Percentiles rank a stretch among this genome's conserved stretches.
Evolutionary conservation across 1,139 yeast genomes (phyloP).

Genomic region (Pichia sp.): DNA sequence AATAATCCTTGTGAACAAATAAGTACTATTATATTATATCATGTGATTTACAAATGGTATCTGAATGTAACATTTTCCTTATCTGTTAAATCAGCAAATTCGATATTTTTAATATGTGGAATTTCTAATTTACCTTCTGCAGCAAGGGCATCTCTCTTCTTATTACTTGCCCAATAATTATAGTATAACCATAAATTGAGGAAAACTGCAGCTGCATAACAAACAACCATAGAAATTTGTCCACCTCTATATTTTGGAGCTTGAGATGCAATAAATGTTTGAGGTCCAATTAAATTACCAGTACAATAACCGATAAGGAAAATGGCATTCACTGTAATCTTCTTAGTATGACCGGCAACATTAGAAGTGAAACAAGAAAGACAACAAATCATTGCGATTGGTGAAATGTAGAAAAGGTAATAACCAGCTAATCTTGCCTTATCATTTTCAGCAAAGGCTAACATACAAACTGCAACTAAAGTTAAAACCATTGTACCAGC

Average conservation of each 20-base stretch:
- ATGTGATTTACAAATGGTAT: slow-evolving; percentile 27
- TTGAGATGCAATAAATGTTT: slow-evolving; percentile 37
- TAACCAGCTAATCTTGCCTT: slow-evolving; percentile 40
- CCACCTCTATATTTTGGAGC: slow-evolving; percentile 42
- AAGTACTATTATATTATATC: too few species aligned
- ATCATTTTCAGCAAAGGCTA: slow-evolving; percentile 38
- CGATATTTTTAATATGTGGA: slow-evolving; percentile 30
- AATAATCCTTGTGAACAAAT: too few species aligned
- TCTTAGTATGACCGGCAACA: slow-evolving; percentile 46
- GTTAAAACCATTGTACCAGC: slow-evolving; percentile 33
- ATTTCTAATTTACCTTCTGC: slow-evolving; percentile 23
- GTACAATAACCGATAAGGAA: slow-evolving; percentile 51
- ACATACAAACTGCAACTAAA: slow-evolving; percentile 38
- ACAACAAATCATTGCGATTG: slow-evolving; percentile 35
- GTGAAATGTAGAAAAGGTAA: slow-evolving; percentile 28
- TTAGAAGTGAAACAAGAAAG: slow-evolving; percentile 42
- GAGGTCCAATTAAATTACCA: slow-evolving; percentile 59
- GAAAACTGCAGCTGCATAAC: slow-evolving; percentile 19
- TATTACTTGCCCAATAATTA: slow-evolving; percentile 25
- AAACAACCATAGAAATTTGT: slow-evolving; percentile 30
- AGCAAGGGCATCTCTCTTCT: slow-evolving; percentile 24
- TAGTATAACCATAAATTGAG: slow-evolving; percentile 18
- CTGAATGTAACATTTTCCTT: slow-evolving; percentile 41
- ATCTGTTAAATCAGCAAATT: slow-evolving; percentile 47
- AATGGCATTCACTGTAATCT: slow-evolving; percentile 47